Conservation (phyloP, 345 rosid genomes). For the Reutealis trisperma region DNA sequence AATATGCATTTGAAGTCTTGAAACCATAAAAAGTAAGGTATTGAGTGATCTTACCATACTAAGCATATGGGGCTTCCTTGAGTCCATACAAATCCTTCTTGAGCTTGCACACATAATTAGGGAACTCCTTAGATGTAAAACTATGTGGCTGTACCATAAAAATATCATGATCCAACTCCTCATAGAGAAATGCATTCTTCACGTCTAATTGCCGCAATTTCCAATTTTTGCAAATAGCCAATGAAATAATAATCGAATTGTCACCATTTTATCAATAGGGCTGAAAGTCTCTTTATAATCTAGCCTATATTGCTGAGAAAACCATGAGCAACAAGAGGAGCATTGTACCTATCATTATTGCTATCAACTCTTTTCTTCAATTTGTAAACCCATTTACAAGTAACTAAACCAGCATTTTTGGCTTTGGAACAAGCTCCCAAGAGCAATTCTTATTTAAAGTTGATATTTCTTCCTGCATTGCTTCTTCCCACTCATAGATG, state of each 20-base stretch:
- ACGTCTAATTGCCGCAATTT: no score
- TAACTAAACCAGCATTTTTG: background rate
- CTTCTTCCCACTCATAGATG: background rate
- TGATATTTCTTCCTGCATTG: background rate
- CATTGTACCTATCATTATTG: no score
- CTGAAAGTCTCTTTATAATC: background rate
- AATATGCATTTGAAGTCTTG: background rate
- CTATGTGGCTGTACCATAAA: background rate
- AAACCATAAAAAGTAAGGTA: constrained; percentile 13
- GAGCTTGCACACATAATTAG: background rate
- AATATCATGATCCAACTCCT: background rate
- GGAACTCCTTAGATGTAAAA: background rate
- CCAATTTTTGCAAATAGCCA: no score
- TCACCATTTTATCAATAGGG: background rate
- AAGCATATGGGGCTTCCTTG: background rate
- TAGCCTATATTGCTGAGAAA: background rate
- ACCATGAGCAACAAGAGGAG: no score
- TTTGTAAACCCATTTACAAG: background rate
- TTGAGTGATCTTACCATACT: background rate
- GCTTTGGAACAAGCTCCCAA: background rate
- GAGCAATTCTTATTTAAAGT: background rate
- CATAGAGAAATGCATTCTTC: background rate
- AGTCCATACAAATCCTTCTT: background rate
- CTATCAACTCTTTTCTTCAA: background rate
- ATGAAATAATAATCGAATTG: background rate